Evolutionary conservation across 352 stramenopile genomes (phyloP).

Genomic region (Pythium rishiriense): DNA sequence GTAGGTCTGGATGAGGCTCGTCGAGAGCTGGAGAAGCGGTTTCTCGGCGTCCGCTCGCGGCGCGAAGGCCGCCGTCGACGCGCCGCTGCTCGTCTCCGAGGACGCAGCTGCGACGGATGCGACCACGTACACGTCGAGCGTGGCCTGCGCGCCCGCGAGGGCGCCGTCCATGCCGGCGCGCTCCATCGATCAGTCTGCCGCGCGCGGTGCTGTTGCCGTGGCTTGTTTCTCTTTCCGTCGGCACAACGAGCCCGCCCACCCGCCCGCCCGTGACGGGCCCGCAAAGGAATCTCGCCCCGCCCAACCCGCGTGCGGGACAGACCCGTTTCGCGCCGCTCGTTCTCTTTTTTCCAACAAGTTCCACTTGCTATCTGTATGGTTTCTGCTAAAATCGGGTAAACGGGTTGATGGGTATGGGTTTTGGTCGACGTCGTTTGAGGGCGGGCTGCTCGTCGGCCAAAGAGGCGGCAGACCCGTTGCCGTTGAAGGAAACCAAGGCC

Average conservation of each 20-base stretch:
- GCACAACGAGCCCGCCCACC: conserved; percentile 11
- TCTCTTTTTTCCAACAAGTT: conserved; percentile 12
- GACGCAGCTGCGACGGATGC: background rate
- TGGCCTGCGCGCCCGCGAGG: conserved; percentile 6
- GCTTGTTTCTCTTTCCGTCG: conserved; percentile 30
- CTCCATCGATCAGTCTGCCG: conserved; percentile 22
- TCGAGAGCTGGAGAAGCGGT: conserved; percentile 82
- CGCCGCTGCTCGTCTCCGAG: conserved; percentile 26
- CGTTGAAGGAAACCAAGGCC: conserved; percentile 28
- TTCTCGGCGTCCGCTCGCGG: conserved; percentile 37
- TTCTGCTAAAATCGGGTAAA: conserved; percentile 4
- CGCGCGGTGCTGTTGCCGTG: conserved; percentile 15
- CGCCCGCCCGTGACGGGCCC: conserved; percentile 22
- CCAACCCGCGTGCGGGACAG: background rate
- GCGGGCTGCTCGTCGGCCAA: background rate
- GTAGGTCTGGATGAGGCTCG: conserved; percentile 95
- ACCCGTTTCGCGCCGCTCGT: conserved; percentile 2
- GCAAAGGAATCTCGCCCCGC: conserved; percentile 8
- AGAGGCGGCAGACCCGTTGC: conserved; percentile 25
- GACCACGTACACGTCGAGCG: background rate
- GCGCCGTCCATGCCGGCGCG: conserved; percentile 15
- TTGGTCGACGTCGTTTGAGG: background rate
- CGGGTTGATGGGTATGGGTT: background rate
- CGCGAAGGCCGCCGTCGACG: conserved; percentile 4
- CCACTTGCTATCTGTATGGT: conserved; percentile 14